Percentiles rank a stretch among this genome's conserved stretches.
Conservation (phyloP, 352 stramenopile genomes). For the Thraustotheca clavata region DNA sequence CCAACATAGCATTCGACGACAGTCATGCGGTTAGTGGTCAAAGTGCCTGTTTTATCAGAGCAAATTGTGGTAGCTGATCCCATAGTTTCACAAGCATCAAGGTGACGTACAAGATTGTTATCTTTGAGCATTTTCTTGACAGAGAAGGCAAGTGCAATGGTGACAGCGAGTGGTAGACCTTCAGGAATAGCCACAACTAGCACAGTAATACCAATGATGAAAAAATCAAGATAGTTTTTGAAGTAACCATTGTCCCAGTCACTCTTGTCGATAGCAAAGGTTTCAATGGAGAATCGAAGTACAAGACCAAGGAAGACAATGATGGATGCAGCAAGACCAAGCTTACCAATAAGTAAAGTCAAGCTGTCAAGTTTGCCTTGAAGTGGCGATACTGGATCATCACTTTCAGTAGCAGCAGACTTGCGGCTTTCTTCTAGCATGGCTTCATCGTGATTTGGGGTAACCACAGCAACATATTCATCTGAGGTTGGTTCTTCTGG, state of each 20-base stretch:
- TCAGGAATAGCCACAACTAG: conserved; percentile 97
- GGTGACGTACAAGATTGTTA: conserved; percentile 84
- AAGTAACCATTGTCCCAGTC: conserved; percentile 45
- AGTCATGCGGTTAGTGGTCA: conserved; percentile 96
- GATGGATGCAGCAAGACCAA: conserved; percentile 58
- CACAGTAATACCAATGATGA: conserved; percentile 82
- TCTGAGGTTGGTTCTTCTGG: conserved; percentile 27
- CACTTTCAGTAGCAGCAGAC: conserved; percentile 56
- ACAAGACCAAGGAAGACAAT: conserved; percentile 75
- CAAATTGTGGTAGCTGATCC: conserved; percentile 94
- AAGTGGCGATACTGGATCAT: conserved; percentile 55
- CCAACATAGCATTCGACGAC: conserved; percentile 77
- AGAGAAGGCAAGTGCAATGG: conserved; percentile 94
- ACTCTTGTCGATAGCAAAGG: conserved; percentile 35
- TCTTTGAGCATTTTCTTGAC: conserved; percentile 89
- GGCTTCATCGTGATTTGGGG: conserved; percentile 57
- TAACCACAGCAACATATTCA: conserved; percentile 26
- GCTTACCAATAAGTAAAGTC: conserved; percentile 76
- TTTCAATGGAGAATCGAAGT: conserved; percentile 56
- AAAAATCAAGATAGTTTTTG: conserved; percentile 68
- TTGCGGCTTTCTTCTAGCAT: conserved; percentile 75
- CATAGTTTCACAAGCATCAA: conserved; percentile 89
- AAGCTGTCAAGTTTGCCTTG: conserved; percentile 80
- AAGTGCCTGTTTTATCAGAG: conserved; percentile 96
- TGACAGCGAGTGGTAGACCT: conserved; percentile 95